Conservation (phyloP, 441 rosid genomes). For the Omphalea diandra region DNA sequence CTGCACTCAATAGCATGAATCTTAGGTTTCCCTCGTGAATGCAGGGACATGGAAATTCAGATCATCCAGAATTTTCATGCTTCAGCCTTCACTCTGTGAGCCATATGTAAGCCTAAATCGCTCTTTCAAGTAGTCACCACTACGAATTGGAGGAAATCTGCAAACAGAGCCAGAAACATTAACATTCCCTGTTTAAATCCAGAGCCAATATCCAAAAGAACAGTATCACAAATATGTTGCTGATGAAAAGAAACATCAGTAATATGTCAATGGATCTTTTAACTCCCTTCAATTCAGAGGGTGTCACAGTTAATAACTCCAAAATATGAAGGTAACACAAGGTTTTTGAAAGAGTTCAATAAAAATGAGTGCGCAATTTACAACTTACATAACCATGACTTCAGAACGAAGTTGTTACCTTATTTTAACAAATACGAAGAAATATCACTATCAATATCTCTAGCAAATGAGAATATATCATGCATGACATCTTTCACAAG, state of each 20-base stretch:
- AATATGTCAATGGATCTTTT: too few species aligned
- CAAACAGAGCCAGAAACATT: background rate
- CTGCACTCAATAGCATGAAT: background rate
- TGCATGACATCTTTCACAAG: too few species aligned
- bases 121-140: slow-evolving; percentile 61
- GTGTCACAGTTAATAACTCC: background rate
- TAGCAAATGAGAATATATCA: too few species aligned
- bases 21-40: background rate
- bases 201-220: background rate
- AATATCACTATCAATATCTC: background rate
- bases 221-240: too few species aligned
- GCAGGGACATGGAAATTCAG: background rate
- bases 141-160: slow-evolving; percentile 66
- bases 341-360: background rate
- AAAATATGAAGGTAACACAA: background rate
- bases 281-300: background rate
- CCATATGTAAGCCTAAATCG: slow-evolving; percentile 48
- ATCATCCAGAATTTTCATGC: background rate
- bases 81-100: background rate
- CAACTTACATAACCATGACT: too few species aligned
- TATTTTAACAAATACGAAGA: background rate
- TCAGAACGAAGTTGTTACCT: background rate
- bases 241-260: too few species aligned
- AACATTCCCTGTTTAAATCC: background rate
- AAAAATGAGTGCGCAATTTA: background rate